phyloP scores from a whole-genome alignment of 2,329 filamentous ascomycete genomes.

The Cadophora sp. region DNA sequence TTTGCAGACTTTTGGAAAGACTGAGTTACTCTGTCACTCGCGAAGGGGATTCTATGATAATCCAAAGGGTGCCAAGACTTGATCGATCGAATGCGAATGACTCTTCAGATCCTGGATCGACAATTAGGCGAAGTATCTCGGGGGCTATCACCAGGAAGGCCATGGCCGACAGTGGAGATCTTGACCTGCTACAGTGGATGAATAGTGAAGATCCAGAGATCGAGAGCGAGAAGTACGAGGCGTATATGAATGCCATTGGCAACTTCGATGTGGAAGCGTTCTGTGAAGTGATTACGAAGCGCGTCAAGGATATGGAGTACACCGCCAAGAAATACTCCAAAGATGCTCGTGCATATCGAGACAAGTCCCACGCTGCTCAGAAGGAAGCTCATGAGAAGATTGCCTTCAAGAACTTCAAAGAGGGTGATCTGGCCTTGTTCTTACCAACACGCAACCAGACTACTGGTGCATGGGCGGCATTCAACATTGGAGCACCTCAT shows the following conservation, averaged over 20 bases:
- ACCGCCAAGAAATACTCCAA: conserved; percentile 93
- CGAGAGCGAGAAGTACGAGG: conserved; percentile 76
- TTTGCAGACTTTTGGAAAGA: conserved; percentile 84
- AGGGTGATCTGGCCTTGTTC: conserved; percentile 73
- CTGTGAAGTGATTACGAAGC: conserved; percentile 83
- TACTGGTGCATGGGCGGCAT: conserved; percentile 95
- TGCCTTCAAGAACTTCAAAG: conserved; percentile 51
- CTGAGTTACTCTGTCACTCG: conserved; percentile 84
- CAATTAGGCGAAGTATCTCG: conserved; percentile 57
- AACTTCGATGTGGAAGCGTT: conserved; percentile 86
- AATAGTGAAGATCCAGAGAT: conserved; percentile 67
- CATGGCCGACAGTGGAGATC: conserved; percentile 67
- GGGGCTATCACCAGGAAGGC: conserved; percentile 59
- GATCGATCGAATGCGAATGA: conserved; percentile 67
- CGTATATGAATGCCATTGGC: conserved; percentile 75
- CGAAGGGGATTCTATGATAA: conserved; percentile 73
- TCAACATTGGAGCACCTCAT: conserved; percentile 96
- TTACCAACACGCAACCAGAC: conserved; percentile 93
- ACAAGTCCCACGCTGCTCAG: conserved; percentile 81
- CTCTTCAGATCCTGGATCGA: conserved; percentile 61
- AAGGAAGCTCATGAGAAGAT: conserved; percentile 95
- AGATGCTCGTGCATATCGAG: conserved; percentile 84
- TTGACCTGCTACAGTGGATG: conserved; percentile 84
- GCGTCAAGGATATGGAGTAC: conserved; percentile 92
- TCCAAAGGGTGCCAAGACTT: conserved; percentile 72